Evolutionary conservation across 306 rosid species (phyloP), one percentile per base, ranked within the genome.

Genomic region (Vigna unguiculata): DNA sequence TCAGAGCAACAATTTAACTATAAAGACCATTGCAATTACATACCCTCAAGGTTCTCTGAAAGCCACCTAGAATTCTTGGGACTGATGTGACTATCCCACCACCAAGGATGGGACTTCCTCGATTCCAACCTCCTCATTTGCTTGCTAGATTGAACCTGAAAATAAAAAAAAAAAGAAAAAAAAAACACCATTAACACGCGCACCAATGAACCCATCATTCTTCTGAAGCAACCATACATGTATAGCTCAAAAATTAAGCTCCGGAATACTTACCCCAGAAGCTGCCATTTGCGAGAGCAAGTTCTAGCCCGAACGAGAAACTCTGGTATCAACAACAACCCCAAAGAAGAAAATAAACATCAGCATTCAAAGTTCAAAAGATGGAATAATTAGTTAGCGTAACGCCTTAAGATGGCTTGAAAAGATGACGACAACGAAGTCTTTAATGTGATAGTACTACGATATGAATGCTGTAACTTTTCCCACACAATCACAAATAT

Each of bases 1-100:
- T 69, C 74, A 48, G 2, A 54, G 30, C 14, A 21, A 6, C 20
- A 52, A 51, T 49, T n/a, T 28, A 51, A 30, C 19, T 9, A 5
- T 5, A 76, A 76, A 71, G 70, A 34, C 9, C 9, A 45, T 77
- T 69, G 55, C 71, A 63, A 36, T 17, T 69, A 48, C 83, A 76
- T 81, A 96, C 99, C 98, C 65, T 88, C 99, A 43, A 87, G 91
- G 87, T 89, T 96, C 54, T 91, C 98, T n/a, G 77, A 75, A 46
- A 89, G 98, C 99, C 97, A 95, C 77, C 73, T 95, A 22, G 97
- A 91, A 85, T 87, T 96, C 81, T 86, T 96, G 68, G 89, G 88
- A 84, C 83, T 83, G 70, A 92, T 40, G 75, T 89, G 93, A 83
- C 97, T 89, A 70, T 96, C 99, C 99, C 99, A 96, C 99, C 99